Conservation (phyloP, 2,329 filamentous ascomycete species). For the Cercospora nicotianae region DNA sequence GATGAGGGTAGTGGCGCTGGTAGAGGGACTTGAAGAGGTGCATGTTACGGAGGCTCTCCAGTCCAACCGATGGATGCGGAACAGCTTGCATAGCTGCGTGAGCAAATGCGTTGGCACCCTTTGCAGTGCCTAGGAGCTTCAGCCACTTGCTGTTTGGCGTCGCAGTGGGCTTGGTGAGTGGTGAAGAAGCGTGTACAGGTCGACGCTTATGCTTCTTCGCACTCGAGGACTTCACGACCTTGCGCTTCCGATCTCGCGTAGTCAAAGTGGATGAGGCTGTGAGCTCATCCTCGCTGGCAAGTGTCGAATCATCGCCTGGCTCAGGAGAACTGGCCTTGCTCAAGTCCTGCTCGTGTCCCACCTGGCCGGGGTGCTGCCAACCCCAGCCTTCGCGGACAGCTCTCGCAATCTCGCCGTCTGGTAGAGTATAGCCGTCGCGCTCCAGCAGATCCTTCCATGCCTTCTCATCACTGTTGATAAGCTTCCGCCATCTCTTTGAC, state of each 20-base stretch:
- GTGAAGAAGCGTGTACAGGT: slow-evolving; percentile 27
- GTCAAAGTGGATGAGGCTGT: slow-evolving; percentile 33
- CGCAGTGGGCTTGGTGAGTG: slow-evolving; percentile 48
- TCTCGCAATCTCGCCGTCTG: slow-evolving; percentile 77
- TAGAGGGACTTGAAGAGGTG: slow-evolving; percentile 97
- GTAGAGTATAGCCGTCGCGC: slow-evolving; percentile 74
- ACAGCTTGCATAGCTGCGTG: slow-evolving; percentile 80
- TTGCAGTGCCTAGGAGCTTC: slow-evolving; percentile 56
- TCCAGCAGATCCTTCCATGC: slow-evolving; percentile 95
- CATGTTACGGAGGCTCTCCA: slow-evolving; percentile 75
- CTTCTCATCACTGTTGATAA: slow-evolving; percentile 89
- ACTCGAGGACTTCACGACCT: slow-evolving; percentile 29
- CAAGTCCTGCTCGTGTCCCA: slow-evolving; percentile 79
- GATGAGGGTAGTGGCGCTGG: slow-evolving; percentile 86
- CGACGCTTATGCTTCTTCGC: slow-evolving; percentile 56
- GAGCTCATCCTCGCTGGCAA: slow-evolving; percentile 36
- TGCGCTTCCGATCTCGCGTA: slow-evolving; percentile 29
- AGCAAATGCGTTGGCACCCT: slow-evolving; percentile 83
- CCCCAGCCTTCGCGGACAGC: slow-evolving; percentile 94
- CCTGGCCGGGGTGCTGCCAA: slow-evolving; percentile 77
- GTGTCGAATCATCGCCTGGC: slow-evolving; percentile 19
- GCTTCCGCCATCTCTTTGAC: slow-evolving; percentile 87
- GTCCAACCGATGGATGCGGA: slow-evolving; percentile 75
- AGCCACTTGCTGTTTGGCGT: slow-evolving; percentile 42
- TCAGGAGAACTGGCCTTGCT: slow-evolving; percentile 52